These are phyloP conservation scores for Paramecium caudatum DNA, from an alignment of 73 alveolate species.

Conservation along the genomic window DNA sequence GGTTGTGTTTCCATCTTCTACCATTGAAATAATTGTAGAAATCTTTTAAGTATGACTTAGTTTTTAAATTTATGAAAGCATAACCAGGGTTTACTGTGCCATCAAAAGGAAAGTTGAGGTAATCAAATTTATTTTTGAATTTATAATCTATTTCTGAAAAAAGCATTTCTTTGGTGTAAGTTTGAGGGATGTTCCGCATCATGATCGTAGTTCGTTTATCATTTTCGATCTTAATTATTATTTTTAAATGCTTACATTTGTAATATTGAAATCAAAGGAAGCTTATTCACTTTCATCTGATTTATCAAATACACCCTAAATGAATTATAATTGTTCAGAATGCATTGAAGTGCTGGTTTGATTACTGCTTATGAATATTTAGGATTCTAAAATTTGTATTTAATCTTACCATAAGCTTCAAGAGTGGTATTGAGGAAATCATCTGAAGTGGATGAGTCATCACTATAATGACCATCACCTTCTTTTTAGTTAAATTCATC, in stretches of 20 bases:
- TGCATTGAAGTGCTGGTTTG: conserved; percentile 12
- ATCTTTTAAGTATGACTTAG: not conserved
- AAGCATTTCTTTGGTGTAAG: conserved; percentile 35
- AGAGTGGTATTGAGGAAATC: conserved; percentile 39
- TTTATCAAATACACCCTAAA: conserved; percentile 24
- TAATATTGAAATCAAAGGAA: conserved; percentile 60
- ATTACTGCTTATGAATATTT: conserved; percentile 7
- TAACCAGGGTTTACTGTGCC: not conserved
- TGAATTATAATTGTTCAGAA: not conserved
- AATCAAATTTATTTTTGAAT: conserved; percentile 49
- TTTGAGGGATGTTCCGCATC: conserved; percentile 35
- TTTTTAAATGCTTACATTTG: not conserved
- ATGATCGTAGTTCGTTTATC: conserved; percentile 59
- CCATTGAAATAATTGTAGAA: conserved; percentile 62
- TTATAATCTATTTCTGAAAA: conserved; percentile 8
- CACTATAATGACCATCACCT: conserved; percentile 36
- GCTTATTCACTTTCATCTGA: conserved; percentile 57
- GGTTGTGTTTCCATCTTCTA: conserved; percentile 35
- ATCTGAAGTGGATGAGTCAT: conserved; percentile 35
- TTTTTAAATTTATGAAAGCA: conserved; percentile 44
- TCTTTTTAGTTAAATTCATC: not conserved
- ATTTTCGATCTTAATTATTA: not conserved
- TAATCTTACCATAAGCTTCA: conserved; percentile 49
- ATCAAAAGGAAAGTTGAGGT: conserved; percentile 52
- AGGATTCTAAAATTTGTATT: conserved; percentile 31